Evolutionary conservation across 176 grass and related monocot species (phyloP).

Genomic region (Alopecurus myosuroides): DNA sequence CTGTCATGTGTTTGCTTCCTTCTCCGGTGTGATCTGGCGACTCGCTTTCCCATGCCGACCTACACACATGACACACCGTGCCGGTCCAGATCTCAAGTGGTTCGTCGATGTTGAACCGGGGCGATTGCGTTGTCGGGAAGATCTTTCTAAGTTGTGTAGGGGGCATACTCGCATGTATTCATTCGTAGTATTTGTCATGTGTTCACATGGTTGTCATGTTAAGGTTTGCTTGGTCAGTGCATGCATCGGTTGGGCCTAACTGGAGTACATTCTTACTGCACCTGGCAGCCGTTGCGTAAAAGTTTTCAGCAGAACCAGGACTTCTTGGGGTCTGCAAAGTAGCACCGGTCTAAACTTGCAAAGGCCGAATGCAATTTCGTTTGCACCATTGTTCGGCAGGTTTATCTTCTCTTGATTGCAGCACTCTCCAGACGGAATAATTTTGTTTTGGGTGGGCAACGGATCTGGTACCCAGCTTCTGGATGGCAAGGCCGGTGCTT

Average conservation of each 20-base stretch:
- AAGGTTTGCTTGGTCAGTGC: not conserved
- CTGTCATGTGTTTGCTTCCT: slow-evolving; percentile 42
- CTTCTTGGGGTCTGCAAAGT: not conserved
- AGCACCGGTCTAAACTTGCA: not conserved
- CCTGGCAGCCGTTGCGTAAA: not conserved
- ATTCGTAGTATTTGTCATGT: not conserved
- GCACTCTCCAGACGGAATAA: not conserved
- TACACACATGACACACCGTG: not conserved
- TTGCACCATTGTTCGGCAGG: too few species aligned
- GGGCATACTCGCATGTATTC: not conserved
- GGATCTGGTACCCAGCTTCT: not conserved
- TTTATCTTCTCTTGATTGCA: not conserved
- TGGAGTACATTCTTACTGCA: not conserved
- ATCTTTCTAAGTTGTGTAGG: not conserved
- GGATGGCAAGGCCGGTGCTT: not conserved
- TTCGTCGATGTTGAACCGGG: not conserved
- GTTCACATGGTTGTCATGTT: not conserved
- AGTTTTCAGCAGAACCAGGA: not conserved
- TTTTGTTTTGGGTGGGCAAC: not conserved
- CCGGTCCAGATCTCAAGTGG: not conserved
- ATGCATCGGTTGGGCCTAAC: not conserved
- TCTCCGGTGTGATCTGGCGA: slow-evolving; percentile 34
- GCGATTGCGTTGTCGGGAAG: not conserved
- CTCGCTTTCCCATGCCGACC: not conserved
- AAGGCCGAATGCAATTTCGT: not conserved